A percentile compares a stretch with the other conserved stretches of the same genome.
phyloP scores from a whole-genome alignment of 75 land plant genomes.

The Cunninghamia lanceolata region DNA sequence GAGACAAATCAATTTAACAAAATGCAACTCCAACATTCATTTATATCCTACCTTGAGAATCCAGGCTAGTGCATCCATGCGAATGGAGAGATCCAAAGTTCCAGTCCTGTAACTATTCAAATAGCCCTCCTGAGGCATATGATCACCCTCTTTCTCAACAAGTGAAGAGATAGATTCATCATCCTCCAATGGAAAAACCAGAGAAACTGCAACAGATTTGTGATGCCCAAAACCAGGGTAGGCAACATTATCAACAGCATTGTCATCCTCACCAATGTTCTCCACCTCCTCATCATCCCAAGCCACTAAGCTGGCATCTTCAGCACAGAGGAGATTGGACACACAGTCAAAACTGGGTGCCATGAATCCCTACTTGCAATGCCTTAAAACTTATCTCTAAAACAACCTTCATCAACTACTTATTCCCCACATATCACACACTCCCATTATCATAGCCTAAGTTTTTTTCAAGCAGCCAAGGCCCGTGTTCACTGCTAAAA shows the following conservation, averaged over 20 bases:
- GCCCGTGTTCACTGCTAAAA: neutral
- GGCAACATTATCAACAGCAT: neutral
- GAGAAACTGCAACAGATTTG: neutral
- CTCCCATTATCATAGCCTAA: neutral
- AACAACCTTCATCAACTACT: neutral
- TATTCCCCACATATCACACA: neutral
- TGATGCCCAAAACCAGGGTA: neutral
- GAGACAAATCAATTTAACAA: neutral
- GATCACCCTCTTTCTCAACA: slow-evolving; percentile 50
- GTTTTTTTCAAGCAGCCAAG: neutral
- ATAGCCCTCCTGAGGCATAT: slow-evolving; percentile 60
- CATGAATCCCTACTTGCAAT: slow-evolving; percentile 4
- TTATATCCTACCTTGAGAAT: slow-evolving; percentile 36
- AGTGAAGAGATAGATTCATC: slow-evolving; percentile 31
- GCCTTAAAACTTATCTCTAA: neutral
- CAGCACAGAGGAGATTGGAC: slow-evolving; percentile 9
- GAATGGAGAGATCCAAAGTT: slow-evolving; percentile 39
- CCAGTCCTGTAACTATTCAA: slow-evolving; percentile 35
- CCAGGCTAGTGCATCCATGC: slow-evolving; percentile 66
- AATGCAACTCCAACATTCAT: neutral
- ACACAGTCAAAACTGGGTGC: slow-evolving; percentile 7
- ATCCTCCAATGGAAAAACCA: slow-evolving; percentile 7
- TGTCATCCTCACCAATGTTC: neutral
- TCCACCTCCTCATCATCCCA: neutral
- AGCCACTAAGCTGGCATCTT: slow-evolving; percentile 1